These are phyloP conservation scores for Dalechampia spathulata DNA, from an alignment of 441 rosid genomes.

Conservation along the genomic window DNA sequence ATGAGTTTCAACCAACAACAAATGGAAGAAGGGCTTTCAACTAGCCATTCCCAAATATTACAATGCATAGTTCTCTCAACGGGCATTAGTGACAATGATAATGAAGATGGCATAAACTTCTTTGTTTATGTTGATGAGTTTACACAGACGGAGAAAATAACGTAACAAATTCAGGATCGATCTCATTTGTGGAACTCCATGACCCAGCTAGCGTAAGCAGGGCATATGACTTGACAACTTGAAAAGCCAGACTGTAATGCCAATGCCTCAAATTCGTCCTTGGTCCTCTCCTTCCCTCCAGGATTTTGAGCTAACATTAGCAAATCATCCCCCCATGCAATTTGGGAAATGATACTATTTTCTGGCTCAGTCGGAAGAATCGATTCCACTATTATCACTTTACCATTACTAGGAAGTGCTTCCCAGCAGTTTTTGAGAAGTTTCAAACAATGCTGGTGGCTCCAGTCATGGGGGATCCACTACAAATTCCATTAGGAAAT, in stretches of 20 bases:
- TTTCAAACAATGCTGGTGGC: constrained; percentile 55
- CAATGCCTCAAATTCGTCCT: constrained; percentile 53
- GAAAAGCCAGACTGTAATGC: constrained; percentile 61
- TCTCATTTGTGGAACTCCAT: constrained; percentile 62
- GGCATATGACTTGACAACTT: constrained; percentile 39
- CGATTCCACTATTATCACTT: constrained; percentile 62
- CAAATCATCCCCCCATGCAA: constrained; percentile 43
- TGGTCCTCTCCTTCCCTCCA: constrained; percentile 71
- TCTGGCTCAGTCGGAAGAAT: constrained; percentile 48
- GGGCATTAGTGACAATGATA: too few relatives aligned
- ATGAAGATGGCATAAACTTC: too few relatives aligned
- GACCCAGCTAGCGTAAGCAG: constrained; percentile 41
- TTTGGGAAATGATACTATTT: constrained; percentile 34
- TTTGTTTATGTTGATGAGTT: too few relatives aligned
- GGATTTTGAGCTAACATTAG: constrained; percentile 61
- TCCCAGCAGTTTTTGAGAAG: constrained; percentile 57
- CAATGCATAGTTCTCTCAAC: too few relatives aligned
- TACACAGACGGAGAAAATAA: too few relatives aligned
- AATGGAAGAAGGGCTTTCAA: too few relatives aligned
- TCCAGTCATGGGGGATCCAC: constrained; percentile 83
- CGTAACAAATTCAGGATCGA: too few relatives aligned
- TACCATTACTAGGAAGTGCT: constrained; percentile 55
- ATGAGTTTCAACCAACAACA: too few relatives aligned
- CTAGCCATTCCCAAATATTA: too few relatives aligned
- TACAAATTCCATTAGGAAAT: constrained; percentile 8